A percentile compares a stretch with the other conserved stretches of the same genome.
Conservation (phyloP, 805 yeast genomes). For the Candida sithepensis region DNA sequence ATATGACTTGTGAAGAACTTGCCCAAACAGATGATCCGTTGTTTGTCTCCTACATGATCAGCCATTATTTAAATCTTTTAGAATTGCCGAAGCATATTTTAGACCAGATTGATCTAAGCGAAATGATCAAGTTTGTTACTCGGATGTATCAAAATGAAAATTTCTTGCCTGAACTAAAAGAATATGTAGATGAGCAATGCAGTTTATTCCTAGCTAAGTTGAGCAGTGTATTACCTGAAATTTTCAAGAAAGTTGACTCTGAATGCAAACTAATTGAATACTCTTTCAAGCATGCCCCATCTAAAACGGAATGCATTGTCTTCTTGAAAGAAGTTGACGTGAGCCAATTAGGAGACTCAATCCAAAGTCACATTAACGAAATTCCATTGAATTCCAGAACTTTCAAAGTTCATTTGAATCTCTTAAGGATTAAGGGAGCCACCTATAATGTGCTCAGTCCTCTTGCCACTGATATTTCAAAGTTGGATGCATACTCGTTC, state of each 20-base stretch:
- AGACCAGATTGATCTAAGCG: conserved; percentile 10
- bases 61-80: conserved; percentile 30
- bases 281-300: conserved; percentile 10
- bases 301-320: conserved; percentile 15
- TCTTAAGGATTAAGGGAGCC: conserved; percentile 16
- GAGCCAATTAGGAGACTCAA: conserved; percentile 13
- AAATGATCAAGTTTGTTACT: conserved; percentile 22
- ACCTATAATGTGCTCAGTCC: conserved; percentile 18
- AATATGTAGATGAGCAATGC: conserved; percentile 21
- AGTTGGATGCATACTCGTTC: conserved; percentile 13
- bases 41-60: conserved; percentile 25
- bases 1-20: conserved; percentile 21
- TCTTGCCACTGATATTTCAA: conserved; percentile 15
- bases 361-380: conserved; percentile 13
- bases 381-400: conserved; percentile 24
- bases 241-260: conserved; percentile 22
- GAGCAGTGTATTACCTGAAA: conserved; percentile 13
- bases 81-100: conserved; percentile 3
- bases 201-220: conserved; percentile 17
- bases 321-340: conserved; percentile 29
- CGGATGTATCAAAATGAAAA: conserved; percentile 24
- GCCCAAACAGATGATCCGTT: conserved; percentile 27
- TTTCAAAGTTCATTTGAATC: conserved; percentile 22
- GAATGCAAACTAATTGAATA: conserved; percentile 20
- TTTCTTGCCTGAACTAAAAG: conserved; percentile 22